Conservation (phyloP, 441 rosid species). For the Kokia cookei region DNA sequence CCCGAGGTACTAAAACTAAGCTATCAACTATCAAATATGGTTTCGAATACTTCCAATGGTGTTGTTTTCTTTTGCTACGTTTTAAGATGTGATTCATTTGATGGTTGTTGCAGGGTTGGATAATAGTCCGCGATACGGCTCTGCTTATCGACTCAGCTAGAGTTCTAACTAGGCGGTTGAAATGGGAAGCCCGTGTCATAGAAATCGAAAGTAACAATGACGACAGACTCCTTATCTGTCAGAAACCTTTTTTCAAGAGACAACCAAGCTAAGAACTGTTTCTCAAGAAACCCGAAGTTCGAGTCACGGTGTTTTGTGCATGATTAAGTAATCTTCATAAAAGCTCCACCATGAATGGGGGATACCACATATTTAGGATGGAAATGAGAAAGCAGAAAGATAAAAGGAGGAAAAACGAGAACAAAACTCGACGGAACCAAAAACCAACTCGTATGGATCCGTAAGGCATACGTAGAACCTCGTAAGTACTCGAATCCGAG, state of each 20-base stretch:
- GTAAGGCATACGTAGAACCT: constrained; percentile 43
- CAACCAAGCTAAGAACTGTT: constrained; percentile 41
- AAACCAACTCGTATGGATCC: constrained; percentile 41
- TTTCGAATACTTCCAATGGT: neutral
- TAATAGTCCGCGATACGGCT: constrained; percentile 72
- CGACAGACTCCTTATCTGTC: constrained; percentile 89
- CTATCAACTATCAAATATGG: neutral
- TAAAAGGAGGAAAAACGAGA: constrained; percentile 25
- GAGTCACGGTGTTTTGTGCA: constrained; percentile 17
- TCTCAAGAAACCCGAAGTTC: neutral
- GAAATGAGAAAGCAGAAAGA: constrained; percentile 34
- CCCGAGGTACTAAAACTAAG: constrained; percentile 71
- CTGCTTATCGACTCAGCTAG: constrained; percentile 74
- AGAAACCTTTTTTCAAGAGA: constrained; percentile 76
- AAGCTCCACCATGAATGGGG: constrained; percentile 21
- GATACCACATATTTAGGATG: constrained; percentile 23
- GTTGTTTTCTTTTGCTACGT: neutral
- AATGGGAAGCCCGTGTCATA: constrained; percentile 91
- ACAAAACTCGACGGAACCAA: constrained; percentile 34
- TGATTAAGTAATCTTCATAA: constrained; percentile 16
- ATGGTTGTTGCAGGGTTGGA: constrained; percentile 79
- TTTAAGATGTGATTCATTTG: neutral
- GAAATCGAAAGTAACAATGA: constrained; percentile 82
- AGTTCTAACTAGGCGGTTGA: constrained; percentile 53
- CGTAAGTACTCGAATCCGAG: constrained; percentile 35